Evolutionary conservation across 805 yeast species (phyloP), one percentile per base, ranked within the genome.

Genomic region (Yarrowia yakushimensis): DNA sequence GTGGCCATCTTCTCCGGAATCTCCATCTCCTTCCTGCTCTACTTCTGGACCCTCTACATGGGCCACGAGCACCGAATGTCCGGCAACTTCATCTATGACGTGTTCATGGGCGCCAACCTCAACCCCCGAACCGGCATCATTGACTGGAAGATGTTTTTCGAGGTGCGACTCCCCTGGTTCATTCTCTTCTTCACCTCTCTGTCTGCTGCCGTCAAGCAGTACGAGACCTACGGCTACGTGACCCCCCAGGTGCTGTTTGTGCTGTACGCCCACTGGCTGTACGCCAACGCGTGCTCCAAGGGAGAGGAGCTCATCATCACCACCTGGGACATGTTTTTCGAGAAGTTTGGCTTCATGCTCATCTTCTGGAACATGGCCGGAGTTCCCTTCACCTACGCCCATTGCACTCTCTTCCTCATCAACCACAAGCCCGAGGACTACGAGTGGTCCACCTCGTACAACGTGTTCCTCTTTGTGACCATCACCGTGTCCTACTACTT

Each of bases 291-390:
- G 2, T 93, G 98, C 76, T 86, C 96, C 63, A 94, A 94, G 77
- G 99, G 98, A 69, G 99, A 94, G 77, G 98, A 94, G 74, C 79
- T 93, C 69, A 94, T 94, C 73, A 96, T 92, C 66, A 97, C 98
- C 69, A 88, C 97, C 18, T 94, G 99, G 98, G 99, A 94, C 75
- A 93, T 94, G 97, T 97, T 96, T 31, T 94, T 94, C 76, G 99
- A 94, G 76, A 94, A 94, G 77, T 94, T 94, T 70, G 99, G 99
- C n/a, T 94, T 94, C 80, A 92, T 94, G 98, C 83, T 94, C 67
- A 85, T 92, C 69, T 94, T 94, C 81, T 94, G 99, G 99, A 94
- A 94, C 78, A 90, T 94, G 74, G 97, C 97, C 31, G 99, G 99
- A 70, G 99, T 94, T 42, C 99, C 99, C 54, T 94, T 86, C 84